These are phyloP conservation scores for Plasmodium ovale DNA, from an alignment of 169 alveolate genomes.

Conservation along the genomic window DNA sequence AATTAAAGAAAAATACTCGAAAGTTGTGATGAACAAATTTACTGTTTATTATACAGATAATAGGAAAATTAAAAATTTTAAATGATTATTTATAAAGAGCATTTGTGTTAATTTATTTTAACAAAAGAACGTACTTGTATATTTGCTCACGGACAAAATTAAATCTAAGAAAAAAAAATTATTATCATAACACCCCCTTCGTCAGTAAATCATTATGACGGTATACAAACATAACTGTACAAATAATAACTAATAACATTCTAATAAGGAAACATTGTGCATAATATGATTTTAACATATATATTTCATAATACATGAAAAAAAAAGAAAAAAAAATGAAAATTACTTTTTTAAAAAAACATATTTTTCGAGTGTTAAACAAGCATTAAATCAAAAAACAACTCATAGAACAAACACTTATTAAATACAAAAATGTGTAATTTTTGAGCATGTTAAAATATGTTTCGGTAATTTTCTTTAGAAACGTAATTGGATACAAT, in stretches of 20 bases:
- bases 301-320: slow-evolving; percentile 24
- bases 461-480: too few species aligned
- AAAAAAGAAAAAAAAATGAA: background rate
- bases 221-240: background rate
- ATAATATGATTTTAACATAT: background rate
- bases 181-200: background rate
- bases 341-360: background rate
- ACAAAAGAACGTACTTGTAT: slow-evolving; percentile 6
- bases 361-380: background rate
- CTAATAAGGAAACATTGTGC: slow-evolving; percentile 1
- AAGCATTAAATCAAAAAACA: background rate
- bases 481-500: background rate
- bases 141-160: slow-evolving; percentile 16
- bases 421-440: too few species aligned
- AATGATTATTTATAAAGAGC: slow-evolving; percentile 7
- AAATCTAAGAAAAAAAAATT: slow-evolving; percentile 1
- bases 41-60: slow-evolving; percentile 5
- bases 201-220: background rate
- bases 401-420: background rate
- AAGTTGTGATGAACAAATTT: background rate
- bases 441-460: too few species aligned
- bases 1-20: background rate
- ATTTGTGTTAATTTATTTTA: slow-evolving; percentile 12
- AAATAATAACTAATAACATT: slow-evolving; percentile 15
- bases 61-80: background rate